Evolutionary conservation across 768 basidiomycete genomes (phyloP).

Genomic region (Mycena leptocephala): DNA sequence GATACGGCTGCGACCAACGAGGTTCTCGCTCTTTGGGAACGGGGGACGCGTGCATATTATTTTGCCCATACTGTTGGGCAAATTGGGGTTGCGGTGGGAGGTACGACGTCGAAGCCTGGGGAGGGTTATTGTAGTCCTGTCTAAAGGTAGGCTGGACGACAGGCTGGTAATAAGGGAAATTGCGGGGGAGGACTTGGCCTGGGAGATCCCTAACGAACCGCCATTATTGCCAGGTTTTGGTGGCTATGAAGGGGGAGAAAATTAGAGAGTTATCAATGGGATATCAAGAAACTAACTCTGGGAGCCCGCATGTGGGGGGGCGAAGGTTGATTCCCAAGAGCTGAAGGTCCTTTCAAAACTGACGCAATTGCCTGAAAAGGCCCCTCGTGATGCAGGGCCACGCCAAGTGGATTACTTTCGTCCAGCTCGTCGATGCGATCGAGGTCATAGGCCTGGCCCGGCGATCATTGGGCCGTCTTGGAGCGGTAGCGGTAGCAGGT

Average conservation of each 20-base stretch:
- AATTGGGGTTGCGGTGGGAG: slow-evolving; percentile 8
- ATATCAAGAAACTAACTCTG: slow-evolving; percentile 15
- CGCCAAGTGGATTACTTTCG: slow-evolving; percentile 80
- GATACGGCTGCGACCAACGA: slow-evolving; percentile 1
- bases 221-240: slow-evolving; percentile 40
- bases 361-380: slow-evolving; percentile 79
- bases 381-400: slow-evolving; percentile 76
- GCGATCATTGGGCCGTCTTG: slow-evolving; percentile 7
- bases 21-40: slow-evolving; percentile 3
- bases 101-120: slow-evolving; percentile 33
- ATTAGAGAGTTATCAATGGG: slow-evolving; percentile 13
- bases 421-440: slow-evolving; percentile 88
- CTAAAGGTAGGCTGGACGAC: slow-evolving; percentile 16
- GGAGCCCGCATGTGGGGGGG: slow-evolving; percentile 30
- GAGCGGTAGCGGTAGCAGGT: neutral
- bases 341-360: slow-evolving; percentile 45
- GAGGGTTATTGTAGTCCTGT: slow-evolving; percentile 28
- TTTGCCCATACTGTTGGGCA: neutral
- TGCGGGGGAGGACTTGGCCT: slow-evolving; percentile 70
- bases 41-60: neutral
- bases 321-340: slow-evolving; percentile 37
- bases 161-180: slow-evolving; percentile 41
- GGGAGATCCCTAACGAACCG: slow-evolving; percentile 69
- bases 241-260: slow-evolving; percentile 10
- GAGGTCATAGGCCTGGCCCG: slow-evolving; percentile 51